phyloP scores from a whole-genome alignment of 148 eudicot genomes.

The Cornus suecica region DNA sequence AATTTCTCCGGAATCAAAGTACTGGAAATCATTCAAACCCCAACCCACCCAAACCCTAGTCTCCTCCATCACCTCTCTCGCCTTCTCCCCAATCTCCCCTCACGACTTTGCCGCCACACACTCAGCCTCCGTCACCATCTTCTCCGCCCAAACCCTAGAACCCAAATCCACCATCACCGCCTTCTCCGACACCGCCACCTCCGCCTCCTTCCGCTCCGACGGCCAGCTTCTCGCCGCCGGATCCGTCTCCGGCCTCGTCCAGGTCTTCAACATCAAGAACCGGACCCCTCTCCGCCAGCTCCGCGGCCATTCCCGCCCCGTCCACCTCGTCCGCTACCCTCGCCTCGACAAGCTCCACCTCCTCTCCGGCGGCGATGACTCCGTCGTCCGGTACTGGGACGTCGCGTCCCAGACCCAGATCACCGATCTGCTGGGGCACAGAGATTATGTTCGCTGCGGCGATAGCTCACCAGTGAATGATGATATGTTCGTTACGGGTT shows the following conservation, averaged over 20 bases:
- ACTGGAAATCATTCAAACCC: slow-evolving; percentile 82
- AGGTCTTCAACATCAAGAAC: slow-evolving; percentile 60
- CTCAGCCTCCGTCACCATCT: slow-evolving; percentile 56
- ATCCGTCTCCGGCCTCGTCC: slow-evolving; percentile 41
- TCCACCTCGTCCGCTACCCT: slow-evolving; percentile 59
- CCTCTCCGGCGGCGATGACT: slow-evolving; percentile 69
- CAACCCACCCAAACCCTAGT: slow-evolving; percentile 34
- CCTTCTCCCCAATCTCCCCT: slow-evolving; percentile 56
- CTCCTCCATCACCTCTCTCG: slow-evolving; percentile 53
- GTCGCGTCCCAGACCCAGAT: slow-evolving; percentile 45
- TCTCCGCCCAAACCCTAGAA: slow-evolving; percentile 39
- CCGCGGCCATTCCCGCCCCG: slow-evolving; percentile 56
- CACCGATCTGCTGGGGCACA: slow-evolving; percentile 54
- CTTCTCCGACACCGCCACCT: slow-evolving; percentile 58
- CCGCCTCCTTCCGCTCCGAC: slow-evolving; percentile 73
- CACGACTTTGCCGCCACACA: slow-evolving; percentile 70
- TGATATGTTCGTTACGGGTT: slow-evolving; percentile 69
- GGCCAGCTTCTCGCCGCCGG: slow-evolving; percentile 68
- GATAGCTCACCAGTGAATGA: slow-evolving; percentile 65
- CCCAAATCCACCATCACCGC: slow-evolving; percentile 40
- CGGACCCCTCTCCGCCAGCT: slow-evolving; percentile 49
- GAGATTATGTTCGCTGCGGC: slow-evolving; percentile 79
- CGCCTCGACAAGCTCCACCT: slow-evolving; percentile 55
- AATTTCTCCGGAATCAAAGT: slow-evolving; percentile 59
- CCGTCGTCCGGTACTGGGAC: slow-evolving; percentile 82